Evolutionary conservation across 352 stramenopile genomes (phyloP).

Genomic region (Globisporangium cylindrosporum): DNA sequence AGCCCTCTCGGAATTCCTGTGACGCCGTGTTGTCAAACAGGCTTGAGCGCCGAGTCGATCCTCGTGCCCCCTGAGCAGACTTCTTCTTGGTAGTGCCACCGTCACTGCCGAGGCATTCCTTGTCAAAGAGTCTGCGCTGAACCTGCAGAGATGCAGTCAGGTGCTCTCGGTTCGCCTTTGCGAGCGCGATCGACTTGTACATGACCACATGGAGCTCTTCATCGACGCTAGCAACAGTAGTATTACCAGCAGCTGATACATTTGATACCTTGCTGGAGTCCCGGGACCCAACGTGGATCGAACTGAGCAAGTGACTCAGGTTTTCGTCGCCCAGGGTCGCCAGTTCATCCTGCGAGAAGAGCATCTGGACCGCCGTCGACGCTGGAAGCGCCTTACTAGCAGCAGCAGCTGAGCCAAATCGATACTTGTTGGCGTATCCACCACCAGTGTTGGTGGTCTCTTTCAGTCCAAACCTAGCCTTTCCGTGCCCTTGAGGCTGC

Average conservation of each 20-base stretch:
- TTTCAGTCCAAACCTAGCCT: conserved; percentile 9
- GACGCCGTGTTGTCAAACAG: conserved; percentile 49
- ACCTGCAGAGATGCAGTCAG: conserved; percentile 20
- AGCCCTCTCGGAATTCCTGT: conserved; percentile 50
- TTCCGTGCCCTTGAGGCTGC: conserved; percentile 14
- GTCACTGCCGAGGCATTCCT: not conserved
- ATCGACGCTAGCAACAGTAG: not conserved
- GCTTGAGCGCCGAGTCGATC: conserved; percentile 21
- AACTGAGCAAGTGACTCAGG: conserved; percentile 33
- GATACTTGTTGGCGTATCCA: not conserved
- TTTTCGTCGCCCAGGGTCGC: conserved; percentile 35
- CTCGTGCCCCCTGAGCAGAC: not conserved
- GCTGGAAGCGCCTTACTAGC: conserved; percentile 18
- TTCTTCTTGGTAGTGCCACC: not conserved
- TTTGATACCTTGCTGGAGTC: conserved; percentile 3
- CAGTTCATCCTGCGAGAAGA: conserved; percentile 54
- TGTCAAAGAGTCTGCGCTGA: conserved; percentile 4
- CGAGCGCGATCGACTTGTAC: conserved; percentile 79
- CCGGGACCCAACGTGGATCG: conserved; percentile 34
- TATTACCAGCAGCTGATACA: not conserved
- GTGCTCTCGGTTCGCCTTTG: conserved; percentile 55
- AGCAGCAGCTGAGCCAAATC: not conserved
- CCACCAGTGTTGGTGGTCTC: conserved; percentile 10
- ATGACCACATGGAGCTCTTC: conserved; percentile 53
- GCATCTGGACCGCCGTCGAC: conserved; percentile 35